Base-by-base conservation (phyloP, 2,329 filamentous ascomycete genomes). In the Hypoxylon sp. region DNA sequence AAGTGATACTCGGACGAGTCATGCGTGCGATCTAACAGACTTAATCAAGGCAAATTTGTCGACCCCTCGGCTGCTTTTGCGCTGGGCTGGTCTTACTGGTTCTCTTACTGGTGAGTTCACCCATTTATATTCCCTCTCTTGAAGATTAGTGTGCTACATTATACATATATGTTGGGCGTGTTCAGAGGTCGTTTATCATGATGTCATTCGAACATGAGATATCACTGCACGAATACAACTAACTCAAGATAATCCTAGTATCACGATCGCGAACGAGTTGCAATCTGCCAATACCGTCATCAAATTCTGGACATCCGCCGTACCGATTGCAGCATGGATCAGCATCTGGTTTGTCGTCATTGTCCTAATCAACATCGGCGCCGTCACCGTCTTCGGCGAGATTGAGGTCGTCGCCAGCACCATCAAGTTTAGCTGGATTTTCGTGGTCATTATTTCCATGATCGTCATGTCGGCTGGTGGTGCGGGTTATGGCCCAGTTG, bases 371-470 rank as follows among this genome's bases (percentile, higher is more conserved):
- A 84, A 85, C 62, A 66, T 85, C 27, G 78, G 80, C 13, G 81
- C 79, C 1, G 83, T 85, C 48, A 80, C 73, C 6, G 65, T 82
- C 48, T 85, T 84, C 61, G 83, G 80, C 2, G 83, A 85, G 65
- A 80, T 83, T 11, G 83, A 85, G 68, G 82, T 84, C 17, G 66
- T 82, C 5, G 77, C 79, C 37, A 82, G 81, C 6, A 77, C 78
- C 1, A 81, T 85, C 72, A 85, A 85, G 66, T 83, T 85, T 40
- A 77, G 79, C 35, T 84, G 83, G 82, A 84, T 85, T 59, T 80
- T 85, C 60, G 78, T 84, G 25, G 81, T 84, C 69, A 84, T 85
- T 69, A 79, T 84, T 51, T 82, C 81, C 14, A 75, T 82, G 66
- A 75, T 79, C 72, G 79, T 83, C 50, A 78, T 83, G 37, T 82